Evolutionary conservation across 441 rosid genomes (phyloP), one percentile per base, ranked within the genome.

Genomic region (Adansonia gregorii): DNA sequence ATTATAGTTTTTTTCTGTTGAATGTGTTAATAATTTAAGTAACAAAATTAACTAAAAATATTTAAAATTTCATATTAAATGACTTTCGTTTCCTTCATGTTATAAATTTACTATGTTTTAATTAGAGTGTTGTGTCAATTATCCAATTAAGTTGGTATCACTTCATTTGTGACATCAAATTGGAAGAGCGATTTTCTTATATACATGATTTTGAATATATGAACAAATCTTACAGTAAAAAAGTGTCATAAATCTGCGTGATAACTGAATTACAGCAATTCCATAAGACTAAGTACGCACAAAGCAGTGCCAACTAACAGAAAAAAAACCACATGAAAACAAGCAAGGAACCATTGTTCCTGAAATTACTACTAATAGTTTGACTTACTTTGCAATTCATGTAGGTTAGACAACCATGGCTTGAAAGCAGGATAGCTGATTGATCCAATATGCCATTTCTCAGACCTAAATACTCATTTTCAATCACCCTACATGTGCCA

Each of bases 371-470:
- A 51, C 1, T 20, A 39, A 19, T 20, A 58, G 59, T 66, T 22
- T 72, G 31, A 31, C 72, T 83, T 91, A 95, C 97, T 95, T 91
- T 94, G 90, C 99, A 94, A 85, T 95, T 82, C 93, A 95, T 93
- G 88, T 78, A 87, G 55, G 92, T 91, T 78, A 95, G 91, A 84
- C 94, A 91, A 75, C 97, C 95, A 56, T 83, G 81, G 64, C 90
- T 79, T 73, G 99, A 95, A 81, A 95, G 93, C 83, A 95, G 75
- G 73, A 94, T 93, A 76, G 97, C 97, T 56, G 99, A 95, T 75
- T 94, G 99, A 85, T 95, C 99, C 83, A 95, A 79, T 81, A 95
- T 94, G 78, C 98, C 99, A 83, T 94, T 95, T 85, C 84, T 85
- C 84, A 95, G 88, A 79, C 95, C 97, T 84, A 95, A 82, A 85